Conservation (phyloP, 2,329 filamentous ascomycete genomes). For the Diaporthe vexans region DNA sequence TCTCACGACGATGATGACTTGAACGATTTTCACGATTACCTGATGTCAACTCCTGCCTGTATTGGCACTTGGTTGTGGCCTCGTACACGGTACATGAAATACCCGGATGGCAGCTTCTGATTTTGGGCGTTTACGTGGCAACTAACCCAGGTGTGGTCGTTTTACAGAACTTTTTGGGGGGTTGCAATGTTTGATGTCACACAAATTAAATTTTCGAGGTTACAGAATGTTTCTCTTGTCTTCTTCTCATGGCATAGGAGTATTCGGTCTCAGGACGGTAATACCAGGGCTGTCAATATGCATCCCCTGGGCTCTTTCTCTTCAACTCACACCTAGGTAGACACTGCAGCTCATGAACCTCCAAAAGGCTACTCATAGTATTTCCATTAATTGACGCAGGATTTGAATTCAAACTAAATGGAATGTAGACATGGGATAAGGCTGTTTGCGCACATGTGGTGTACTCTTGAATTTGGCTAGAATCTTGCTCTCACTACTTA, state of each 20-base stretch:
- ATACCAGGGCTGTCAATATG: neutral
- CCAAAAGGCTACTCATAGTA: neutral
- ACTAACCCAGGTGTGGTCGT: neutral
- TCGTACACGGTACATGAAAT: constrained; percentile 8
- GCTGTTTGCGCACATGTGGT: no score
- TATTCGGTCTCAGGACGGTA: neutral
- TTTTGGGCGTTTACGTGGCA: neutral
- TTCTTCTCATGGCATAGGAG: neutral
- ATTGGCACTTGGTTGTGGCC: neutral
- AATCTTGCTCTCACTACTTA: neutral
- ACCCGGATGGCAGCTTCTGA: constrained; percentile 14
- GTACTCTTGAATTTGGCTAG: neutral
- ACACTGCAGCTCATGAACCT: neutral
- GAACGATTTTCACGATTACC: neutral
- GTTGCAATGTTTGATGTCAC: neutral
- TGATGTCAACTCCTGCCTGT: neutral
- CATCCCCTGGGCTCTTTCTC: no score
- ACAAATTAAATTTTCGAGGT: neutral
- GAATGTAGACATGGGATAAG: neutral
- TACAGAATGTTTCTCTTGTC: neutral
- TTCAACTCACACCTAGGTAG: neutral
- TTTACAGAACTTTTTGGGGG: neutral
- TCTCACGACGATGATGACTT: constrained; percentile 1
- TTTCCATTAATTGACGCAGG: neutral
- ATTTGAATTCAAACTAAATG: neutral